phyloP scores from a whole-genome alignment of 345 rosid genomes.

The Eucalyptus lansdowneana region DNA sequence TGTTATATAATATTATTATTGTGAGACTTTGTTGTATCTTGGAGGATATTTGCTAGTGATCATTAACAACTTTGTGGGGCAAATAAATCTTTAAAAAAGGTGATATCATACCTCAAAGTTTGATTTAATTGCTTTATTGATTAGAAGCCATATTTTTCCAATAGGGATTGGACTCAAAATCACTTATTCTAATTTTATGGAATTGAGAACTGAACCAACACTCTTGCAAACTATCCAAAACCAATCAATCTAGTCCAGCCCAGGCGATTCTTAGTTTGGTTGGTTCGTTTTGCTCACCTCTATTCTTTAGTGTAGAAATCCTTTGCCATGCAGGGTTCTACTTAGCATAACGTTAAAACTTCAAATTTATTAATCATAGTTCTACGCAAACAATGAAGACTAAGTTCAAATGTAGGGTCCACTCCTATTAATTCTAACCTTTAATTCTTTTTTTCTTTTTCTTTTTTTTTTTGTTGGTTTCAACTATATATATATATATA shows the following conservation, averaged over 20 bases:
- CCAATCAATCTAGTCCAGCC: fast-evolving
- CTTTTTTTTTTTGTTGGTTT: not conserved
- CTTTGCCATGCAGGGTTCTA: not conserved
- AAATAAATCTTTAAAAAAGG: no score
- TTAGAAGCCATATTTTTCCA: no score
- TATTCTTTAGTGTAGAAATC: fast-evolving
- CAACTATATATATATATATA: no score
- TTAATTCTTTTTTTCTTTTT: not conserved
- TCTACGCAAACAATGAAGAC: not conserved
- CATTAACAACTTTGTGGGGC: no score
- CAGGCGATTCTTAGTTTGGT: fast-evolving
- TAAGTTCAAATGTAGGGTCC: not conserved
- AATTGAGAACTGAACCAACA: fast-evolving
- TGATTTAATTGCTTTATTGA: no score
- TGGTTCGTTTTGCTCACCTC: fast-evolving
- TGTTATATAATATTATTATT: no score
- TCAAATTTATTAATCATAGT: not conserved
- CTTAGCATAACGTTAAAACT: not conserved
- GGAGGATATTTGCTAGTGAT: no score
- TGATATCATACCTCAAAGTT: no score
- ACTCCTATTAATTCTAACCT: not conserved
- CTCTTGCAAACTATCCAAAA: fast-evolving
- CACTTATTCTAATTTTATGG: no score
- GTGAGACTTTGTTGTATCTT: no score
- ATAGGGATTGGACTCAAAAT: fast-evolving